phyloP scores from a whole-genome alignment of 2,329 filamentous ascomycete genomes.

The Ambrosiella cleistominuta region DNA sequence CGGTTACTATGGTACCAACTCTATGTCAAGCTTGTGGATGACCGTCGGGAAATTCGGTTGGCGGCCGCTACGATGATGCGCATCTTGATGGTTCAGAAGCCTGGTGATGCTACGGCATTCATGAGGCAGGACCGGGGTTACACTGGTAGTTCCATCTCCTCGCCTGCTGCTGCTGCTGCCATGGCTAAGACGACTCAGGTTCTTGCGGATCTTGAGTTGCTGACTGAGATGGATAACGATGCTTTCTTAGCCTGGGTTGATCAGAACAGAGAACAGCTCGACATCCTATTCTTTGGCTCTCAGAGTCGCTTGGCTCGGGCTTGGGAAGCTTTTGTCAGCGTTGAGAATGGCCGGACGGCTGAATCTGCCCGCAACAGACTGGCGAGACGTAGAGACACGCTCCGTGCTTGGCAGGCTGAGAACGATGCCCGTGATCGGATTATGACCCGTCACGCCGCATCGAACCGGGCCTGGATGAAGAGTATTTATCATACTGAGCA shows the following conservation, averaged over 20 bases:
- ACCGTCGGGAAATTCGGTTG: conserved; percentile 46
- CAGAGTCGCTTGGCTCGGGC: conserved; percentile 42
- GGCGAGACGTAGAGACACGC: conserved; percentile 59
- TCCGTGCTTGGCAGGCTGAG: conserved; percentile 64
- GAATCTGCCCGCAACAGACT: conserved; percentile 56
- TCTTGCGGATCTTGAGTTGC: conserved; percentile 54
- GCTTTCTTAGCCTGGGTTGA: conserved; percentile 81
- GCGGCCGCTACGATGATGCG: conserved; percentile 74
- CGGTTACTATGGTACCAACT: conserved; percentile 82
- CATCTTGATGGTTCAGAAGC: conserved; percentile 87
- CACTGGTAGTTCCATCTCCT: conserved; percentile 1
- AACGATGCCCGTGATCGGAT: conserved; percentile 51
- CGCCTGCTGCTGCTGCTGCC: neutral
- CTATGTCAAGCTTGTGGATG: conserved; percentile 70
- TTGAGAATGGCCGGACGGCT: conserved; percentile 65
- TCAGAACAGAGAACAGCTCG: conserved; percentile 58
- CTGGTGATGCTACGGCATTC: conserved; percentile 57
- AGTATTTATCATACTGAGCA: conserved; percentile 90
- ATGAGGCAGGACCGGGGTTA: conserved; percentile 46
- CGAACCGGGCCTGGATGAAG: conserved; percentile 80
- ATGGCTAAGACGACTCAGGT: conserved; percentile 2
- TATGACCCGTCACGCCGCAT: conserved; percentile 66
- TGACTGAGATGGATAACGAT: conserved; percentile 78
- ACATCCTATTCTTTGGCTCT: conserved; percentile 64
- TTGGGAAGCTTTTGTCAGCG: conserved; percentile 75